Conservation (phyloP, 2,329 filamentous ascomycete genomes). For the Lasiodiplodia sp. region DNA sequence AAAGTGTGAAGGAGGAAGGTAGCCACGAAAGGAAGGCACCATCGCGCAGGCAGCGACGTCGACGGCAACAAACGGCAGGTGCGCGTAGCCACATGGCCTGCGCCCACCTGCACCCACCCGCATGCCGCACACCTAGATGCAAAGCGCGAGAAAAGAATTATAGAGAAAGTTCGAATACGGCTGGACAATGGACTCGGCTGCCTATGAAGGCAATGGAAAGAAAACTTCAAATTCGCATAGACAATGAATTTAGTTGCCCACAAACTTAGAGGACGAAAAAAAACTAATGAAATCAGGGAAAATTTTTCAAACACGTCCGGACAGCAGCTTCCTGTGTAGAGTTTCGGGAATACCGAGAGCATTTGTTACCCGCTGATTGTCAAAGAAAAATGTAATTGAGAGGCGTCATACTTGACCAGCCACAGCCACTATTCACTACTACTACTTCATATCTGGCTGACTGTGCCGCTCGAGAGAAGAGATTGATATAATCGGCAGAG, state of each 20-base stretch:
- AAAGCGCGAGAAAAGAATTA: no score
- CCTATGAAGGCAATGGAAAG: no score
- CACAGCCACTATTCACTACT: neutral
- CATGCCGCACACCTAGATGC: neutral
- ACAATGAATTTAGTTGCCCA: no score
- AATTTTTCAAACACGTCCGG: no score
- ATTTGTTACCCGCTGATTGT: neutral
- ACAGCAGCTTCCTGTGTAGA: no score
- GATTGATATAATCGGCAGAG: neutral
- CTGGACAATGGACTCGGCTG: no score
- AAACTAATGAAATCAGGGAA: no score
- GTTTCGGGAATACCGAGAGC: no score
- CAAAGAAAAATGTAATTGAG: neutral
- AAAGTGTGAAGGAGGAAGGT: no score
- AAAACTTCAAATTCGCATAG: no score
- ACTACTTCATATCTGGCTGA: neutral
- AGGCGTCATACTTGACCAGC: conserved; percentile 10
- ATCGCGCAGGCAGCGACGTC: neutral
- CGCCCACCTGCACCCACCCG: neutral
- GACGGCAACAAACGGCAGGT: neutral
- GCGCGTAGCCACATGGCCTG: neutral
- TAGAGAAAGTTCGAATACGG: no score
- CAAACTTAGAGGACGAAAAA: no score
- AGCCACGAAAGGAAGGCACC: neutral
- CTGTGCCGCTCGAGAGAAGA: neutral